Evolutionary conservation across 1,284 basidiomycete genomes (phyloP), one percentile per base, ranked within the genome.

Genomic region (Mycena sp.): DNA sequence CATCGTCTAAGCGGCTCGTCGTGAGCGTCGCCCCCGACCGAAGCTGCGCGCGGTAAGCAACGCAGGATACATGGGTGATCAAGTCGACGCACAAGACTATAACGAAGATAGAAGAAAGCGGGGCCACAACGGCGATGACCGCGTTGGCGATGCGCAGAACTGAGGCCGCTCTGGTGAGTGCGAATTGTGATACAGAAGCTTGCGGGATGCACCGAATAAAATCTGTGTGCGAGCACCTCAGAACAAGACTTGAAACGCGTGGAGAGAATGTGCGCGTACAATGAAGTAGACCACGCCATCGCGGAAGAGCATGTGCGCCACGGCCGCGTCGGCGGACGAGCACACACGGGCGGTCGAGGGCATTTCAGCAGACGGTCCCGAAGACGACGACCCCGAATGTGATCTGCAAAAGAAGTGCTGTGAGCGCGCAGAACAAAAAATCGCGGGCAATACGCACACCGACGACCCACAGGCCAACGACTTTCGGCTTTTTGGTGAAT

Each of bases 241-340:
- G n/a, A n/a, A n/a, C n/a, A n/a, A n/a, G n/a, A n/a, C n/a, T n/a
- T n/a, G n/a, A n/a, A n/a, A n/a, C n/a, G n/a, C n/a, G n/a, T n/a
- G n/a, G n/a, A 5, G 32, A 11, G 26, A 32, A 1, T 7, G 38
- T 7, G 38, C 14, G 51, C 58, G 30, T 16, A 64, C 64, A 1
- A 57, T 17, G 14, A 66, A 63, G 52, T 66, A 66, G 0, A 55
- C n/a, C 5, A 56, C 21, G 5, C 64, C 64, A 32, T 66, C 64
- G 14, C 60, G 55, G 35, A 54, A 28, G n/a, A 66, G 37, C 11
- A 66, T 28, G 17, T 44, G 52, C 1, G 41, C 30, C 0, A 61
- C 28, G 1, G 55, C 53, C 14, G 26, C 1, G 32, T 45, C 51
- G 6, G 30, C 17, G 17, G 25, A 28, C n/a, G 1, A 52, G 11